Conservation (phyloP, 140 eudicot species). For the Ambrosia hybrid region DNA sequence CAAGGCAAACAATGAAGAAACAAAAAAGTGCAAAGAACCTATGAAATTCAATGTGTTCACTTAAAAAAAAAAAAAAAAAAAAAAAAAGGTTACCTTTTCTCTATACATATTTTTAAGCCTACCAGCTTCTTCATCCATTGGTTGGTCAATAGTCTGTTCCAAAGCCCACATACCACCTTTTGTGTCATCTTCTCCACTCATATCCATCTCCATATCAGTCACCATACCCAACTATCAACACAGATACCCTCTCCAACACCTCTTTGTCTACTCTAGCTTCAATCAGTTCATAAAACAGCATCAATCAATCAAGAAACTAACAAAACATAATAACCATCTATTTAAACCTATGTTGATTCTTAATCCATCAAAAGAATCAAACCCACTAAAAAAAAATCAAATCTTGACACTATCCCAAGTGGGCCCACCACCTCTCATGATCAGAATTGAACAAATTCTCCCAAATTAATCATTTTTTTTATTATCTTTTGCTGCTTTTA, state of each 20-base stretch:
- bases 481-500: slow-evolving; percentile 14
- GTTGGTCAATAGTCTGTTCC: slow-evolving; percentile 94
- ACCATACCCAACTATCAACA: slow-evolving; percentile 32
- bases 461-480: slow-evolving; percentile 2
- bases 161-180: slow-evolving; percentile 94
- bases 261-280: slow-evolving; percentile 23
- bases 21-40: slow-evolving; percentile 9
- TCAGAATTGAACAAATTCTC: slow-evolving; percentile 22
- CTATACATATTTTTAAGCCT: slow-evolving; percentile 70
- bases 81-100: slow-evolving; percentile 62
- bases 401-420: slow-evolving; percentile 27
- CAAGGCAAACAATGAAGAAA: background rate
- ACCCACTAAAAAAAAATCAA: slow-evolving; percentile 23
- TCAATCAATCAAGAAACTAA: slow-evolving; percentile 6
- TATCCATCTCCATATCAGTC: slow-evolving; percentile 40
- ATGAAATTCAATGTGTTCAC: background rate
- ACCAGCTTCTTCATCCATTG: slow-evolving; percentile 95
- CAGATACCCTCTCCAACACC: slow-evolving; percentile 10
- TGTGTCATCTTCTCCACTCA: slow-evolving; percentile 48
- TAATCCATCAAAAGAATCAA: slow-evolving; percentile 25
- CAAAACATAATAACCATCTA: background rate
- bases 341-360: slow-evolving; percentile 15
- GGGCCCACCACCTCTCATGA: slow-evolving; percentile 24
- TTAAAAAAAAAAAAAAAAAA: slow-evolving; percentile 3
- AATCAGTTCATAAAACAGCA: slow-evolving; percentile 19